phyloP scores from a whole-genome alignment of 495 filamentous ascomycete genomes.

The Pseudevernia furfuracea region DNA sequence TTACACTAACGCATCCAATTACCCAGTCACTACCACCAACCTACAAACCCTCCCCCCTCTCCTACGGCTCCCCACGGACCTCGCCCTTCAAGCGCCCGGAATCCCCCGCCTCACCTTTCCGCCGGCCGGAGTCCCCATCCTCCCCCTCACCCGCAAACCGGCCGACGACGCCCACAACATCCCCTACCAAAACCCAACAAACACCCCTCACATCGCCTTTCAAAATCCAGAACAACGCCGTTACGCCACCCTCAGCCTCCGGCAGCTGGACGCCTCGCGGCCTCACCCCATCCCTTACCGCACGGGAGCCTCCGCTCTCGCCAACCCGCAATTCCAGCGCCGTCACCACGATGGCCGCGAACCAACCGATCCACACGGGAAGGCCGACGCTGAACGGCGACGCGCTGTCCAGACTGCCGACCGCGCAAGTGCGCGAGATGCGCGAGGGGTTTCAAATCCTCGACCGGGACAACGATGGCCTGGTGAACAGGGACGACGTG shows the following conservation, averaged over 20 bases:
- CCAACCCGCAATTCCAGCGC: constrained; percentile 18
- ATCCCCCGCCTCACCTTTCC: constrained; percentile 38
- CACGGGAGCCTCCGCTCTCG: constrained; percentile 7
- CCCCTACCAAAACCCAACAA: constrained; percentile 14
- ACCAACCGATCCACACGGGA: background rate
- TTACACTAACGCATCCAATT: background rate
- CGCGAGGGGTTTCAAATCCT: constrained; percentile 82
- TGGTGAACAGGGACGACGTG: constrained; percentile 68
- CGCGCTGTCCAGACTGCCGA: constrained; percentile 53
- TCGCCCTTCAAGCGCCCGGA: constrained; percentile 69
- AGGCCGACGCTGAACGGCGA: constrained; percentile 4
- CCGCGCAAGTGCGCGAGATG: constrained; percentile 64
- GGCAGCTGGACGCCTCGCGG: constrained; percentile 32
- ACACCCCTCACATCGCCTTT: constrained; percentile 32
- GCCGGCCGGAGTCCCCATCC: constrained; percentile 43
- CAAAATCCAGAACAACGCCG: constrained; percentile 30
- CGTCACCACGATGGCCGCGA: constrained; percentile 9
- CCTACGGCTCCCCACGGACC: constrained; percentile 58
- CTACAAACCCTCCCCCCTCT: constrained; percentile 67
- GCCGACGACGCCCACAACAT: constrained; percentile 29
- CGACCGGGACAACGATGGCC: constrained; percentile 71
- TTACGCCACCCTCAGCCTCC: constrained; percentile 28
- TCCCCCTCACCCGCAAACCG: constrained; percentile 36
- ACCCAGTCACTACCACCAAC: constrained; percentile 42
- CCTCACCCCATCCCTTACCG: constrained; percentile 23